Percentiles rank a stretch among this genome's conserved stretches.
Evolutionary conservation across 2,329 filamentous ascomycete species (phyloP).

Genomic region (Stylonectria norvegica): DNA sequence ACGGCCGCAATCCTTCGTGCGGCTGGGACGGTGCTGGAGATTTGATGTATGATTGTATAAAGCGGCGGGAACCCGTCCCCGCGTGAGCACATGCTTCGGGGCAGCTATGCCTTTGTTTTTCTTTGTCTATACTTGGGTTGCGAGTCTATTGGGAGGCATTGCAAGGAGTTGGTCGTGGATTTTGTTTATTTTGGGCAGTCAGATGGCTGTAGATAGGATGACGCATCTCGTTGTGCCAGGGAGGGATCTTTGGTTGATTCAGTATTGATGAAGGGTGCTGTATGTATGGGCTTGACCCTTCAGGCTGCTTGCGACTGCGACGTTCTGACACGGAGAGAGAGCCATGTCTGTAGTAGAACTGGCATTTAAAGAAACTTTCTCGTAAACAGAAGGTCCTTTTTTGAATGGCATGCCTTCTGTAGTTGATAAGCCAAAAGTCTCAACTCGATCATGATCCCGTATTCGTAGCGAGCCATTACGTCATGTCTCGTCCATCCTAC

Average conservation of each 20-base stretch:
- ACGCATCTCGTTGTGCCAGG: too few species aligned
- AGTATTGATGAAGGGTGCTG: constrained; percentile 22
- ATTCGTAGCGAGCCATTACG: too few species aligned
- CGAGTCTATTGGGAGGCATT: constrained; percentile 31
- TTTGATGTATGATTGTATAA: constrained; percentile 19
- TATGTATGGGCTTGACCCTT: too few species aligned
- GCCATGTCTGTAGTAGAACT: neutral
- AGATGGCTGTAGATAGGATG: too few species aligned
- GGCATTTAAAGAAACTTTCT: constrained; percentile 3
- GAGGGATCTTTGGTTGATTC: too few species aligned
- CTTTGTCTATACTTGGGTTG: constrained; percentile 7
- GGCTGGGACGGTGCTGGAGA: constrained; percentile 47
- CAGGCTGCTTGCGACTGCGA: too few species aligned
- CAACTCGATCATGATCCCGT: too few species aligned
- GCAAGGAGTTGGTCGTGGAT: constrained; percentile 31
- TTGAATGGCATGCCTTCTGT: too few species aligned
- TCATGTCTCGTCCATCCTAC: too few species aligned
- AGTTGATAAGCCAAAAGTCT: too few species aligned
- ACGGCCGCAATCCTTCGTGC: constrained; percentile 64
- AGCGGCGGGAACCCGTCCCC: neutral
- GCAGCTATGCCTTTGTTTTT: constrained; percentile 9
- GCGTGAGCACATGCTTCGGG: constrained; percentile 5
- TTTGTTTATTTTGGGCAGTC: constrained; percentile 22
- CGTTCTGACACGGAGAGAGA: too few species aligned
- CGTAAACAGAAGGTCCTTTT: constrained; percentile 1